Evolutionary conservation across 371 early-diverging fungal species (phyloP), one percentile per base, ranked within the genome.

Genomic region (Mucor sp.): DNA sequence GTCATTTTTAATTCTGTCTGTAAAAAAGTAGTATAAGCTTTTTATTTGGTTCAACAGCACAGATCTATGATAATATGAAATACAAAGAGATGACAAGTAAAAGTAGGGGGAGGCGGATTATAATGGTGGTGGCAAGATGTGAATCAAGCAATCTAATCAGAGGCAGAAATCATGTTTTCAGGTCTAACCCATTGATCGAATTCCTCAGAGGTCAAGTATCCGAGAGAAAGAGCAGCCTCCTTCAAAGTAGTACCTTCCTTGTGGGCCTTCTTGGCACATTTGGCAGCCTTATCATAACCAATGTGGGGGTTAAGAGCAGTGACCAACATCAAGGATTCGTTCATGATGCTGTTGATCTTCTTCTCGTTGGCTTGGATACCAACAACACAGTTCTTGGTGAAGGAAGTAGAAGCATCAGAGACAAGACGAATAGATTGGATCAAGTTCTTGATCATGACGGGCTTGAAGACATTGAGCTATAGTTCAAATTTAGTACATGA

Each of bases 381-480:
- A 33, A 75, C 87, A 35, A 95, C 92, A 76, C 96, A 95, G 86
- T 94, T 90, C 68, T 88, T 80, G 50, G 87, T 89, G 87, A 95
- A 95, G 17, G 94, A 94, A 44, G 63, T 63, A 74, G 84, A 80
- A 33, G 91, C 93, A 71, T 95, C 95, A 14, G 90, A 79, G n/a
- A 95, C 65, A 48, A 95, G 80, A 66, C 89, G 88, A 55, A 89
- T 76, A 39, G 93, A 93, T 70, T 93, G 94, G 43, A 95, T 80
- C 67, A 95, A 83, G 80, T 94, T 95, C 74, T 88, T 86, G 82
- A 95, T 94, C 85, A 95, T 82, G 60, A 95, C 92, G 50, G 96
- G 96, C 79, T 95, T 95, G 85, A 94, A 95, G 58, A 95, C 96
- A 71, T 95, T 95, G 53, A 95, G 87, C 89, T 81, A 68, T 28